A percentile compares a stretch with the other conserved stretches of the same genome.
Evolutionary conservation across 1,284 basidiomycete genomes (phyloP).

Genomic region (Rhodotorula sp.): DNA sequence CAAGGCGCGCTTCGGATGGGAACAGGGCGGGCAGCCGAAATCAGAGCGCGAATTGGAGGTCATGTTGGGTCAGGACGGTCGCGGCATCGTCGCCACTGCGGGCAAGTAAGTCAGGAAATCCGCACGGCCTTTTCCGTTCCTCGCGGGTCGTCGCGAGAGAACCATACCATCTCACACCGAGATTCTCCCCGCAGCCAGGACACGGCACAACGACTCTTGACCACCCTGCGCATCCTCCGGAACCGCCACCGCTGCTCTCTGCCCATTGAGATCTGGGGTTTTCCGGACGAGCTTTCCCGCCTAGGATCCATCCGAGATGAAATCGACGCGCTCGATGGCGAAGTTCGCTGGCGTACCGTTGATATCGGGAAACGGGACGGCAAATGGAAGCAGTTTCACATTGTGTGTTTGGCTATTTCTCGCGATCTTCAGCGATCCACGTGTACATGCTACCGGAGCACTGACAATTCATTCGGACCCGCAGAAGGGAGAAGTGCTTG

Average conservation of each 20-base stretch:
- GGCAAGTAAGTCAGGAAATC: conserved; percentile 13
- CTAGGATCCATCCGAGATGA: not conserved
- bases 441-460: too few relatives aligned
- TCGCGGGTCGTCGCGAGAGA: too few relatives aligned
- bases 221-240: conserved; percentile 14
- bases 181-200: conserved; percentile 1
- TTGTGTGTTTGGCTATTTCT: too few relatives aligned
- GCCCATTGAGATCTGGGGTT: conserved; percentile 20
- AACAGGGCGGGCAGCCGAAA: too few relatives aligned
- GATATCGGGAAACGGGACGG: not conserved
- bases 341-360: conserved; percentile 22
- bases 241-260: conserved; percentile 7
- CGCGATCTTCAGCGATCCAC: too few relatives aligned
- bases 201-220: conserved; percentile 7
- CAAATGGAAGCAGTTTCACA: conserved; percentile 52
- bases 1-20: conserved; percentile 31
- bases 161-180: not conserved
- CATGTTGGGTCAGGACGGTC: conserved; percentile 44
- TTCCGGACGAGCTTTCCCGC: conserved; percentile 1
- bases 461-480: too few relatives aligned
- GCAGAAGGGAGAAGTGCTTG: conserved; percentile 53
- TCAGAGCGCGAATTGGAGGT: conserved; percentile 43
- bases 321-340: conserved; percentile 14
- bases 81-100: conserved; percentile 27
- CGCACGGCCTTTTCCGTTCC: not conserved